These are phyloP conservation scores for Lanmaoa rubissima DNA, from an alignment of 768 basidiomycete species.

Conservation along the genomic window DNA sequence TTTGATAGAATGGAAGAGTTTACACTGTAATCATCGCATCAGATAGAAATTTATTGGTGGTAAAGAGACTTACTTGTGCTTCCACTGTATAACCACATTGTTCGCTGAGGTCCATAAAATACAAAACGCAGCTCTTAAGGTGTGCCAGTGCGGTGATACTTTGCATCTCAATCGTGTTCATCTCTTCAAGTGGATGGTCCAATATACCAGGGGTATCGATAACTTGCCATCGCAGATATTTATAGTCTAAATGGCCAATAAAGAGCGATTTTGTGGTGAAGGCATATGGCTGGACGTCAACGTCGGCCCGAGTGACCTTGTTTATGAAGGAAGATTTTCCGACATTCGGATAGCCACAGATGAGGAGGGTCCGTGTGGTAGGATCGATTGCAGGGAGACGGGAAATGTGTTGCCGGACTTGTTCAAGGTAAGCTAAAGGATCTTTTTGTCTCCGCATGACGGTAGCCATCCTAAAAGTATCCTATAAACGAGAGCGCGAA, in stretches of 20 bases:
- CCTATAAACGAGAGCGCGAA: constrained; percentile 1
- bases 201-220: constrained; percentile 98
- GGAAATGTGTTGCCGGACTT: constrained; percentile 98
- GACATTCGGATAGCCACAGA: constrained; percentile 99
- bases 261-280: constrained; percentile 99
- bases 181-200: constrained; percentile 97
- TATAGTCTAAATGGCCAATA: constrained; percentile 98
- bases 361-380: constrained; percentile 93
- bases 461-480: constrained; percentile 83
- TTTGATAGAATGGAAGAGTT: constrained; percentile 99
- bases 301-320: constrained; percentile 98
- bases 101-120: constrained; percentile 98
- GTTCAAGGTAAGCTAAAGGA: constrained; percentile 95
- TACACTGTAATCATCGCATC: constrained; percentile 57
- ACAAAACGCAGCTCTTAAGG: constrained; percentile 88
- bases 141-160: constrained; percentile 98
- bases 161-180: constrained; percentile 99
- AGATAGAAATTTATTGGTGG: background rate
- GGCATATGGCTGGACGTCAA: constrained; percentile 98
- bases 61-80: constrained; percentile 68
- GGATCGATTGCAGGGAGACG: constrained; percentile 98
- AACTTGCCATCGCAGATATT: constrained; percentile 99
- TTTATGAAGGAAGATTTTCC: constrained; percentile 99
- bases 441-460: constrained; percentile 99
- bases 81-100: constrained; percentile 98